A percentile compares a stretch with the other conserved stretches of the same genome.
Evolutionary conservation across 2,329 filamentous ascomycete species (phyloP).

Genomic region (Aaosphaeria pasadenensis): DNA sequence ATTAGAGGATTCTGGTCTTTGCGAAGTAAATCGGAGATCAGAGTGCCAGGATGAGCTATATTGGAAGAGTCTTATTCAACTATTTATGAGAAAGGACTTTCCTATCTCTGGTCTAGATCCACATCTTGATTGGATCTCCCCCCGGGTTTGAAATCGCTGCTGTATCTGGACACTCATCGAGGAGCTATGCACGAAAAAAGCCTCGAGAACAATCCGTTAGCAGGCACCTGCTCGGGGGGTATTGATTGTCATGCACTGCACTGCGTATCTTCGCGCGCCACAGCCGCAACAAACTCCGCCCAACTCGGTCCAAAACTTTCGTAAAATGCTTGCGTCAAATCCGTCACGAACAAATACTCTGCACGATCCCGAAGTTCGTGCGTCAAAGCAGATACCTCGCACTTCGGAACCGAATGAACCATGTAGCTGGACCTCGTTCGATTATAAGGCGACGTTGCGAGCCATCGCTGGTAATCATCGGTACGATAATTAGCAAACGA

Average conservation of each 20-base stretch:
- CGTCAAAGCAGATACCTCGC: conserved; percentile 10
- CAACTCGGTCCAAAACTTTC: conserved; percentile 20
- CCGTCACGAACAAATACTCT: conserved; percentile 26
- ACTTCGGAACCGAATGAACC: conserved; percentile 20
- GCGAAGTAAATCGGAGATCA: neutral
- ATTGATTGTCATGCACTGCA: neutral
- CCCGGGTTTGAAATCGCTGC: conserved; percentile 22
- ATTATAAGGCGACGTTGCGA: conserved; percentile 18
- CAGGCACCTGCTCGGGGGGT: neutral
- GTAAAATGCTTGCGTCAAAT: conserved; percentile 16
- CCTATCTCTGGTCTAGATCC: conserved; percentile 4
- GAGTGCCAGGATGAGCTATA: neutral
- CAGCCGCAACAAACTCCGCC: conserved; percentile 15
- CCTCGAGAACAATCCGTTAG: neutral
- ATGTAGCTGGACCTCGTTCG: conserved; percentile 20
- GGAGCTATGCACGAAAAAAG: conserved; percentile 1
- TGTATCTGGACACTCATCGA: conserved; percentile 23
- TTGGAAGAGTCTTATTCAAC: neutral
- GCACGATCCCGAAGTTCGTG: conserved; percentile 11
- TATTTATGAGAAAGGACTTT: neutral
- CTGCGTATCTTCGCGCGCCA: conserved; percentile 5
- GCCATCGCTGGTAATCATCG: conserved; percentile 21
- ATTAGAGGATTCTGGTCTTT: conserved; percentile 3
- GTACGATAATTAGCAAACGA: conserved; percentile 14
- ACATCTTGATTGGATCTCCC: conserved; percentile 9